A percentile compares a stretch with the other conserved stretches of the same genome.
These are phyloP conservation scores for Bertia moriformis DNA, from an alignment of 2,329 filamentous ascomycete genomes.

Conservation along the genomic window DNA sequence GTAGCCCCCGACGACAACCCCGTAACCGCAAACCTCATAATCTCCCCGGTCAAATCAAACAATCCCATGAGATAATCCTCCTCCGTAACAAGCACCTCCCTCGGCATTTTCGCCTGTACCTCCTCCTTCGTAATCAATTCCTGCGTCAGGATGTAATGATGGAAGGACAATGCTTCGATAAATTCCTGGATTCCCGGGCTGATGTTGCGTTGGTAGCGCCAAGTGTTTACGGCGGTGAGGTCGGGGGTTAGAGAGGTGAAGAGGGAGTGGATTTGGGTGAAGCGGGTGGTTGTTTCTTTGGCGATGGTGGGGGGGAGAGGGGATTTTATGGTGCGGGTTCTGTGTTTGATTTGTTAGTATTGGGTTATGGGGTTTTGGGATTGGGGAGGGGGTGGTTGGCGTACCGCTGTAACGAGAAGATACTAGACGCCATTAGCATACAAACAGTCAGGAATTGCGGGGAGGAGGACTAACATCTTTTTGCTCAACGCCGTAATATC, in stretches of 20 bases:
- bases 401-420: slow-evolving; percentile 76
- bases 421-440: slow-evolving; percentile 30
- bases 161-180: slow-evolving; percentile 79
- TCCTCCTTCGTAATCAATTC: slow-evolving; percentile 41
- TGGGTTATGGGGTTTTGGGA: slow-evolving; percentile 3
- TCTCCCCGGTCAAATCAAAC: slow-evolving; percentile 85
- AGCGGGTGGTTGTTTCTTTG: slow-evolving; percentile 55
- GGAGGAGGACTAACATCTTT: slow-evolving; percentile 61
- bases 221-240: slow-evolving; percentile 62
- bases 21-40: slow-evolving; percentile 93
- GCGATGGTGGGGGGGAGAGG: slow-evolving; percentile 54
- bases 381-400: slow-evolving; percentile 1
- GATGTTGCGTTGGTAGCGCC: slow-evolving; percentile 69
- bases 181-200: slow-evolving; percentile 79
- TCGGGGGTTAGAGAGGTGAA: slow-evolving; percentile 59
- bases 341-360: slow-evolving; percentile 15
- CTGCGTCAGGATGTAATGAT: slow-evolving; percentile 72
- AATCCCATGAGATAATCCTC: slow-evolving; percentile 83
- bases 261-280: slow-evolving; percentile 55
- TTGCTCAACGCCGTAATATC: slow-evolving; percentile 92
- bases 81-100: slow-evolving; percentile 49
- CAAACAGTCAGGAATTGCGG: slow-evolving; percentile 3
- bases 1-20: slow-evolving; percentile 62
- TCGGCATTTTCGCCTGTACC: slow-evolving; percentile 5
- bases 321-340: slow-evolving; percentile 47